Evolutionary conservation across 345 rosid species (phyloP).

Genomic region (Limnanthes douglasii): DNA sequence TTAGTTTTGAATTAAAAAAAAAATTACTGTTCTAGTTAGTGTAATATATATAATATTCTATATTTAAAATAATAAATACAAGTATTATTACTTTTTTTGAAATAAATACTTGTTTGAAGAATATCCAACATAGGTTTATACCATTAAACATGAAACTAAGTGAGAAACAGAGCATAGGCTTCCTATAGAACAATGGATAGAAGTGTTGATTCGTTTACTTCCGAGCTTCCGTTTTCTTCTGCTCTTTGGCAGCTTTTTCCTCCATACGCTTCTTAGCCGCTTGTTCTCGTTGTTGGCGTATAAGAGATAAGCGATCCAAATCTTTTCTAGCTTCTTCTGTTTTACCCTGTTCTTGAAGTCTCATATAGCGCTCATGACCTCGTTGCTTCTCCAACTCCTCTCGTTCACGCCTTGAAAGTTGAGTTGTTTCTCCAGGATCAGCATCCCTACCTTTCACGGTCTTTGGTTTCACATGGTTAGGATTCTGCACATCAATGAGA

Average conservation of each 20-base stretch:
- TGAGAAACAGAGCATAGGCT: too few species aligned
- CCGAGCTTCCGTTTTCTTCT: conserved; percentile 34
- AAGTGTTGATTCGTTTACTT: too few species aligned
- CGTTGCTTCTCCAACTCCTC: conserved; percentile 92
- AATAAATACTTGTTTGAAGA: too few species aligned
- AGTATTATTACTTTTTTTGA: too few species aligned
- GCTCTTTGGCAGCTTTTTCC: conserved; percentile 40
- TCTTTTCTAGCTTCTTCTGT: conserved; percentile 93
- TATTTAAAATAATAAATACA: too few species aligned
- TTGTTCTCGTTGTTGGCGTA: conserved; percentile 75
- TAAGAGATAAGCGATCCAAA: conserved; percentile 71
- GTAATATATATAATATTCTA: too few species aligned
- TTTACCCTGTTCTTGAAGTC: conserved; percentile 97
- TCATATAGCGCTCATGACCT: conserved; percentile 96
- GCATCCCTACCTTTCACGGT: conserved; percentile 47
- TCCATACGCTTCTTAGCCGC: conserved; percentile 58
- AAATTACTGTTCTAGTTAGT: too few species aligned
- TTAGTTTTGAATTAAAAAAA: too few species aligned
- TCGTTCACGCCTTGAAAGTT: conserved; percentile 97
- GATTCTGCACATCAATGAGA: conserved; percentile 75
- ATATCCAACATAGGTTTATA: too few species aligned
- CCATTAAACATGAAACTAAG: too few species aligned
- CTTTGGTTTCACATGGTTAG: conserved; percentile 61
- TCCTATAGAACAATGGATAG: too few species aligned
- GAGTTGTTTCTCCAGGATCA: conserved; percentile 69